A percentile compares a stretch with the other conserved stretches of the same genome.
Conservation (phyloP, 257 asterid genomes). For the Scutellaria galericulata region DNA sequence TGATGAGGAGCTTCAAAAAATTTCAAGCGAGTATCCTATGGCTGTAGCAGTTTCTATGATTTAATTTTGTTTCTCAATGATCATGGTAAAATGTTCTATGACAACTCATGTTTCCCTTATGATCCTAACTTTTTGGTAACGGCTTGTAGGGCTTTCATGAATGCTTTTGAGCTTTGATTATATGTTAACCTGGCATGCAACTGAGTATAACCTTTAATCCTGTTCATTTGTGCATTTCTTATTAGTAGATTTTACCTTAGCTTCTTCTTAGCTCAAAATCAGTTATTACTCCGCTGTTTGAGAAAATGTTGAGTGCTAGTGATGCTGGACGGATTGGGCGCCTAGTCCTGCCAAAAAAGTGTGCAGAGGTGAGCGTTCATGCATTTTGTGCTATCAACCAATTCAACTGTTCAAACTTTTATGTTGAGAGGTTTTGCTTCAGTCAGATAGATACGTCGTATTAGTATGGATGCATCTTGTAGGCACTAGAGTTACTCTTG, state of each 20-base stretch:
- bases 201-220: constrained; percentile 14
- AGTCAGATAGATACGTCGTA: constrained; percentile 9
- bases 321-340: constrained; percentile 97
- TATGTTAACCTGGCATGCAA: constrained; percentile 20
- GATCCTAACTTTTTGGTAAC: constrained; percentile 17
- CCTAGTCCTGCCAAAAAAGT: constrained; percentile 88
- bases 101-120: constrained; percentile 5
- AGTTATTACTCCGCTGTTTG: constrained; percentile 82
- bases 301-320: constrained; percentile 93
- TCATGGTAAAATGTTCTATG: constrained; percentile 21
- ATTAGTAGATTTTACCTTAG: constrained; percentile 55
- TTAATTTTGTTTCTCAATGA: constrained; percentile 28
- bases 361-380: constrained; percentile 83
- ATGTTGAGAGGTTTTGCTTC: constrained; percentile 17
- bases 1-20: constrained; percentile 67
- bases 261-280: constrained; percentile 65
- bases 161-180: constrained; percentile 24
- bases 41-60: constrained; percentile 20
- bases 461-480: constrained; percentile 2
- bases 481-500: constrained; percentile 27
- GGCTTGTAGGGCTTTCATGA: constrained; percentile 27
- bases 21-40: constrained; percentile 81
- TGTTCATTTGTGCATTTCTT: constrained; percentile 28
- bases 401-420: constrained; percentile 7
- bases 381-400: constrained; percentile 29